Base-by-base conservation (phyloP, 805 yeast genomes). In the Hanseniaspora meyeri region DNA sequence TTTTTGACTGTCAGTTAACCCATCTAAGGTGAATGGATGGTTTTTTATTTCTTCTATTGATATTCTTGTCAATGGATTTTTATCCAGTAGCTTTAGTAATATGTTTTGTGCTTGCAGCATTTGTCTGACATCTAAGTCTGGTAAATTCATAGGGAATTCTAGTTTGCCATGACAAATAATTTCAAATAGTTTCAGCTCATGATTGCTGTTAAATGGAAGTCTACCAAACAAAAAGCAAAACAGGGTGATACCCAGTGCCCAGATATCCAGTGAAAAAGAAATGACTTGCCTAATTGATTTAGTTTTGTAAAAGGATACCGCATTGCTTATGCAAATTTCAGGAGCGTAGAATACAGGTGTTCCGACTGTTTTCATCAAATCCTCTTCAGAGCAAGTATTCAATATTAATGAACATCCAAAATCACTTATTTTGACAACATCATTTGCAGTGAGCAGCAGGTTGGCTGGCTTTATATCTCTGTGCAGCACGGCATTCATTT, bases 301-400 rank as follows among this genome's bases (percentile, higher is more conserved):
- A 4, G 82, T 78, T 49, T 45, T 49, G 48, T 63, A 65, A 9
- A 60, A 40, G 40, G 68, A 60, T 59, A 64, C 59, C 24, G 63
- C 62, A 31, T 47, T 45, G 42, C 61, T 59, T 19, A 63, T 50
- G 65, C 96, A 90, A 49, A 90, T 74, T 66, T 93, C 99, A 0
- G 96, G 96, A 0, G 97, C 95, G 64, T 89, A 83, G 68, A 91
- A 91, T 0, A 96, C 97, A 1, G 97, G 97, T 0, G 97, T 91
- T 5, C 97, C 98, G 0, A 95, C 97, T 0, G 97, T 91, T 68
- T 90, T 91, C 1, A 96, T 95, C 59, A 91, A 74, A 63, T 91
- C 97, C 57, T 82, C 72, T 60, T 89, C 96, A 61, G 78, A 74
- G 29, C 63, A 49, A 3, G 65, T 49, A 20, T 63, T 64, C 2